Conservation (phyloP, 2,329 filamentous ascomycete genomes). For the Aspergillus quadricinctus region DNA sequence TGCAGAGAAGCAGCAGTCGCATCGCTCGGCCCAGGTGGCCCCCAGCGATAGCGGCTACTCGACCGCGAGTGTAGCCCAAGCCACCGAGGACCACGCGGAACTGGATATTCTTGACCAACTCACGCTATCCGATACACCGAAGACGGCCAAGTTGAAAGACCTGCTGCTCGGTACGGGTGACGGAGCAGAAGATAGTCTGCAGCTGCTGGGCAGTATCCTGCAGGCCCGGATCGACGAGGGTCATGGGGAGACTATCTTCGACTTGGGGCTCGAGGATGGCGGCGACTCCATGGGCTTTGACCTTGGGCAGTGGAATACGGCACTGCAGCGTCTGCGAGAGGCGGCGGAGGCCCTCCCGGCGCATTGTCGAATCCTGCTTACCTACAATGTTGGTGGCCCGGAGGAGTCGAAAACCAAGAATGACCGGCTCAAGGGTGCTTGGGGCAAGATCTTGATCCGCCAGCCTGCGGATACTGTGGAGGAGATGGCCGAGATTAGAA, state of each 20-base stretch:
- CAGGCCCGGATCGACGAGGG: constrained; percentile 72
- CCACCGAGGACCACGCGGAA: constrained; percentile 71
- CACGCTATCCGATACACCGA: constrained; percentile 65
- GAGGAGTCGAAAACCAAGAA: constrained; percentile 64
- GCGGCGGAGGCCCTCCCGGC: constrained; percentile 64
- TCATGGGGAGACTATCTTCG: constrained; percentile 84
- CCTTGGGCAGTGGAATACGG: constrained; percentile 68
- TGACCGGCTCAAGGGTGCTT: constrained; percentile 67
- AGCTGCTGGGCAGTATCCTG: constrained; percentile 62
- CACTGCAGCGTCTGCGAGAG: constrained; percentile 60
- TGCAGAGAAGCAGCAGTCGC: constrained; percentile 85
- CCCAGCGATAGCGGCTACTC: constrained; percentile 41
- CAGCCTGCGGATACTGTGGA: constrained; percentile 69
- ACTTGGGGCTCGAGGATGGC: constrained; percentile 85
- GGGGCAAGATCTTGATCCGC: constrained; percentile 82
- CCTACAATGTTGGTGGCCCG: constrained; percentile 80
- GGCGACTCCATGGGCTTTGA: constrained; percentile 78
- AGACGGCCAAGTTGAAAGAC: constrained; percentile 64
- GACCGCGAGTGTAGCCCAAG: constrained; percentile 30
- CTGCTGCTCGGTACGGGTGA: constrained; percentile 59
- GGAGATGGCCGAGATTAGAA: constrained; percentile 88
- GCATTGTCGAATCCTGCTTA: constrained; percentile 77
- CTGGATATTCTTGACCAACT: constrained; percentile 83
- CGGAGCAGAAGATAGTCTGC: constrained; percentile 55
- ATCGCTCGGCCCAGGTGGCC: constrained; percentile 33